Conservation (phyloP, 371 early-diverging fungal genomes). For the Mucor sp. region DNA sequence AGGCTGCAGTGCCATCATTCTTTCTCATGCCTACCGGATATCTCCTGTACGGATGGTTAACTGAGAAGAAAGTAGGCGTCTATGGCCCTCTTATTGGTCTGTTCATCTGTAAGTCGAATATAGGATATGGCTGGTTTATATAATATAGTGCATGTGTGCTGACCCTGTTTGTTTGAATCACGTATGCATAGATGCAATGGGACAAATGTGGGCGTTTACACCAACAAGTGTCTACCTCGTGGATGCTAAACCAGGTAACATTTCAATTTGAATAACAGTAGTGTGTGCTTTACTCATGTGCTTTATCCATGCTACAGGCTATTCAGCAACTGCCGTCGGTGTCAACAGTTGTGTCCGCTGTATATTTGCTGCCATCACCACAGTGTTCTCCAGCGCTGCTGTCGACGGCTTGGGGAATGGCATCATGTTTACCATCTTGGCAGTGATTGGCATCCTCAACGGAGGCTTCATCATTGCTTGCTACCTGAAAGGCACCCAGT, state of each 20-base stretch:
- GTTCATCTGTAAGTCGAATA: slow-evolving; percentile 44
- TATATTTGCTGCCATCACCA: slow-evolving; percentile 40
- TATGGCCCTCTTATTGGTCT: slow-evolving; percentile 55
- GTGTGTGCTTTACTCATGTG: not conserved
- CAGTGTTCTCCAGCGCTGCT: slow-evolving; percentile 29
- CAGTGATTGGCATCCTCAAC: slow-evolving; percentile 26
- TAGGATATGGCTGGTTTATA: not conserved
- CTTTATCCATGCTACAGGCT: not conserved
- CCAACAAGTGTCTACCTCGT: slow-evolving; percentile 59
- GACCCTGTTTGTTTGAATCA: not conserved
- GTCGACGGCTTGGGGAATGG: slow-evolving; percentile 29
- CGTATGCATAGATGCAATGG: slow-evolving; percentile 33
- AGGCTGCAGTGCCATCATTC: slow-evolving; percentile 49
- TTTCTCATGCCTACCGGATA: slow-evolving; percentile 54
- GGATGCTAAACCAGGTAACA: slow-evolving; percentile 50
- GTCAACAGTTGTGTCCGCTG: slow-evolving; percentile 53
- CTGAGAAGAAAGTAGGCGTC: slow-evolving; percentile 34
- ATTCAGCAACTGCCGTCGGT: slow-evolving; percentile 58
- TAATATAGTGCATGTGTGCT: not conserved
- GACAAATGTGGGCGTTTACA: slow-evolving; percentile 46
- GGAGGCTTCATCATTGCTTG: slow-evolving; percentile 20
- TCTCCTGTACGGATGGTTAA: slow-evolving; percentile 58
- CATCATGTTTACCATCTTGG: slow-evolving; percentile 28
- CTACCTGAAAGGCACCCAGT: slow-evolving; percentile 25
- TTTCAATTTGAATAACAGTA: not conserved